A percentile compares a stretch with the other conserved stretches of the same genome.
phyloP scores from a whole-genome alignment of 1,139 yeast species.

The Blastobotrys aristatus region DNA sequence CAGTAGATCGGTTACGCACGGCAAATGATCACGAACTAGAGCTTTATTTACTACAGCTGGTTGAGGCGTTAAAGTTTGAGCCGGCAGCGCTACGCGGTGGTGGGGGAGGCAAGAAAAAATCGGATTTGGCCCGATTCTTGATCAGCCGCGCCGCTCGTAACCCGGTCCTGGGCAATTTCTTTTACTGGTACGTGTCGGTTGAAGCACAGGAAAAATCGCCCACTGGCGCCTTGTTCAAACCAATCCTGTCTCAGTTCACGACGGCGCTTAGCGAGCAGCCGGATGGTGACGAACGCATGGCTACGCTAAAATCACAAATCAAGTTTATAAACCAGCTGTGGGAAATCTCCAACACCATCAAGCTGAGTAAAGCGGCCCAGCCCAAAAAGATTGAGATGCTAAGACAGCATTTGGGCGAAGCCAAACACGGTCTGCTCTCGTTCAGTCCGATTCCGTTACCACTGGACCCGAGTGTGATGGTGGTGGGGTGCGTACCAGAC shows the following conservation, averaged over 20 bases:
- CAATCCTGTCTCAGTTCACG: constrained; percentile 32
- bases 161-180: constrained; percentile 66
- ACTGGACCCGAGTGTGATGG: constrained; percentile 58
- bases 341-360: constrained; percentile 42
- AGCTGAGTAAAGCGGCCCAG: constrained; percentile 49
- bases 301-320: constrained; percentile 40
- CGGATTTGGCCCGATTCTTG: constrained; percentile 72
- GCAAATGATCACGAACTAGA: constrained; percentile 80
- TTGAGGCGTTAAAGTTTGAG: constrained; percentile 87
- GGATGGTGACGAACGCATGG: constrained; percentile 28
- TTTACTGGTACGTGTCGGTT: constrained; percentile 89
- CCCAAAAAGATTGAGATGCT: constrained; percentile 50
- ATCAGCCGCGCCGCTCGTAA: constrained; percentile 67
- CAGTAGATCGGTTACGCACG: constrained; percentile 73
- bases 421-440: constrained; percentile 37
- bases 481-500: constrained; percentile 74
- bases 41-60: constrained; percentile 79
- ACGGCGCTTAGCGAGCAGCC: constrained; percentile 28
- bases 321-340: constrained; percentile 41
- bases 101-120: constrained; percentile 19
- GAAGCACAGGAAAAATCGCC: constrained; percentile 55
- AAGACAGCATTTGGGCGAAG: constrained; percentile 35
- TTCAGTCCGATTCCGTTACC: constrained; percentile 64
- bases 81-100: constrained; percentile 11
- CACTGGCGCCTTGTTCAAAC: constrained; percentile 24